phyloP scores from a whole-genome alignment of 2,329 filamentous ascomycete species.

The Hypoxylon sp. region DNA sequence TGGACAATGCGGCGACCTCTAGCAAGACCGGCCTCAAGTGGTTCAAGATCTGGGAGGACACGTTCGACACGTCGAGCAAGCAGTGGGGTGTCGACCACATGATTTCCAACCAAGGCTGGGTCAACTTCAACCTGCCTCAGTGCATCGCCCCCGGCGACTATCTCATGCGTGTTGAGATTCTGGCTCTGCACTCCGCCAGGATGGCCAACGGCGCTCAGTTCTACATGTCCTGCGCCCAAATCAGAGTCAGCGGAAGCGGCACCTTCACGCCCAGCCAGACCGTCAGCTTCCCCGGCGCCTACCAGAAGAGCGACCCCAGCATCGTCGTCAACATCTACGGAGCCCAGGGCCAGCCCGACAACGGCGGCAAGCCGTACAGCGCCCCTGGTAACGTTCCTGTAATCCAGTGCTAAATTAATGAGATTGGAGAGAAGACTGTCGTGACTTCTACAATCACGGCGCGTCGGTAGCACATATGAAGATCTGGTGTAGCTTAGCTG shows the following conservation, averaged over 20 bases:
- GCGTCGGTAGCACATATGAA: constrained; percentile 3
- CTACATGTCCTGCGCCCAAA: constrained; percentile 62
- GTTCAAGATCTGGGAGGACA: constrained; percentile 71
- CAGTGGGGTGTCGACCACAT: constrained; percentile 66
- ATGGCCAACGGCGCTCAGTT: constrained; percentile 59
- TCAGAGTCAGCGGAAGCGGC: constrained; percentile 59
- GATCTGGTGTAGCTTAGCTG: constrained; percentile 6
- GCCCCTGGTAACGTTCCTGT: constrained; percentile 56
- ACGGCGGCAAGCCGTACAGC: constrained; percentile 58
- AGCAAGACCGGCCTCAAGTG: constrained; percentile 61
- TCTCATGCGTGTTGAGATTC: constrained; percentile 68
- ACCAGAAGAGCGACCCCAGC: constrained; percentile 60
- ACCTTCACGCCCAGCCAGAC: constrained; percentile 56
- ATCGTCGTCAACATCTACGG: constrained; percentile 66
- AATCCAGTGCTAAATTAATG: constrained; percentile 46
- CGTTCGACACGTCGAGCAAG: constrained; percentile 59
- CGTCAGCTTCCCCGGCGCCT: constrained; percentile 63
- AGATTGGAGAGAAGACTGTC: neutral
- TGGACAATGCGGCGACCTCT: constrained; percentile 64
- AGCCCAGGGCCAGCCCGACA: constrained; percentile 59
- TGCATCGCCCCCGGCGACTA: constrained; percentile 69
- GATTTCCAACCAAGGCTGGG: constrained; percentile 62
- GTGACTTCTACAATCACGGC: constrained; percentile 3
- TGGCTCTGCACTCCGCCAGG: constrained; percentile 67
- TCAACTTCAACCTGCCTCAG: constrained; percentile 65